Conservation (phyloP, 805 yeast species). For the Candida yuanshanica region DNA sequence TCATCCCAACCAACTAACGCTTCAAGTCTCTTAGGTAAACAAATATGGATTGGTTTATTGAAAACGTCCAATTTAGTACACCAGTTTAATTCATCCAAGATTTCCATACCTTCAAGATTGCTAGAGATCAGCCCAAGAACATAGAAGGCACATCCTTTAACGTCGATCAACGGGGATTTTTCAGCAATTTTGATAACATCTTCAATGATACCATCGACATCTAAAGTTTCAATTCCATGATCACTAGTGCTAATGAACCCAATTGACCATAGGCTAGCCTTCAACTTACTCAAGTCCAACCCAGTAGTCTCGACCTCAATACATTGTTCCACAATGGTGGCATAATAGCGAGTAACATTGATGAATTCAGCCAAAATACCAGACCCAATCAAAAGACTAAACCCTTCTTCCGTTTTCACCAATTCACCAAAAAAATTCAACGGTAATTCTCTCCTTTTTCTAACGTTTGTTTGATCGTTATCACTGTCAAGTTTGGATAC, state of each 20-base stretch:
- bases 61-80: constrained; percentile 38
- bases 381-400: constrained; percentile 48
- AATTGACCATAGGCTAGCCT: constrained; percentile 80
- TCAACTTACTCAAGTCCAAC: constrained; percentile 41
- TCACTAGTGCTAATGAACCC: constrained; percentile 77
- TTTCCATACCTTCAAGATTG: constrained; percentile 76
- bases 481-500: constrained; percentile 22
- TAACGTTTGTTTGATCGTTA: constrained; percentile 6
- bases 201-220: constrained; percentile 44
- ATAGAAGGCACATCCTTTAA: constrained; percentile 74
- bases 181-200: constrained; percentile 48
- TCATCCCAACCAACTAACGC: constrained; percentile 22
- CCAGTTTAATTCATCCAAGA: constrained; percentile 82
- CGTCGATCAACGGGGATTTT: constrained; percentile 45
- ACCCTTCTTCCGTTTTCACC: constrained; percentile 77
- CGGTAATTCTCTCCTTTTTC: constrained; percentile 32
- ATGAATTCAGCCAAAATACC: constrained; percentile 39
- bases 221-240: constrained; percentile 58
- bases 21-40: constrained; percentile 32
- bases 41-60: constrained; percentile 38
- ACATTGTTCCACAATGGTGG: constrained; percentile 20
- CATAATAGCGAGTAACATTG: constrained; percentile 29
- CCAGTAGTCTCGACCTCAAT: constrained; percentile 21
- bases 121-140: constrained; percentile 69
- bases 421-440: constrained; percentile 75